phyloP scores from a whole-genome alignment of 2,329 filamentous ascomycete genomes.

The Fusarium papillatum region DNA sequence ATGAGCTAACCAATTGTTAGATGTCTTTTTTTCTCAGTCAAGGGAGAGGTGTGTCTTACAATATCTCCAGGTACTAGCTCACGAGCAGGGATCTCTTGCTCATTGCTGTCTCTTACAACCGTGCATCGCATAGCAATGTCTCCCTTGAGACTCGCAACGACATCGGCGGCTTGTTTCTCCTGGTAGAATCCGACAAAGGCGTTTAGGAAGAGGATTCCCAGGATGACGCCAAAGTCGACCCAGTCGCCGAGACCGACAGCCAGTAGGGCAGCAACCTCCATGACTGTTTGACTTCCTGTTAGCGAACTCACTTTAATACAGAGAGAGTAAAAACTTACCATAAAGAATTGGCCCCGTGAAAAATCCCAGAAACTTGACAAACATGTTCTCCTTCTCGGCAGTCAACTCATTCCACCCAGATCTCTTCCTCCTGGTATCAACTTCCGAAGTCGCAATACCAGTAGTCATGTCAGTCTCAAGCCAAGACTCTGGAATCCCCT shows the following conservation, averaged over 20 bases:
- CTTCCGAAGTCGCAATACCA: conserved; percentile 20
- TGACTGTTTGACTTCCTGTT: conserved; percentile 10
- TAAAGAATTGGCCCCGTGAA: conserved; percentile 25
- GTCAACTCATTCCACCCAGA: conserved; percentile 32
- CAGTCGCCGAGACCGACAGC: conserved; percentile 30
- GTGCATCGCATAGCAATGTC: conserved; percentile 36
- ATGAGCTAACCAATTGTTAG: conserved; percentile 4
- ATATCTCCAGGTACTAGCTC: conserved; percentile 26
- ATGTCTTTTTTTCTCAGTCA: accelerated
- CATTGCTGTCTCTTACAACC: conserved; percentile 14
- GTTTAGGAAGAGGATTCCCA: conserved; percentile 31
- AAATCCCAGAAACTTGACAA: neutral
- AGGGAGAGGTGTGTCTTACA: conserved; percentile 2
- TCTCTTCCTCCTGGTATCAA: conserved; percentile 15
- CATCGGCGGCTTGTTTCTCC: conserved; percentile 31
- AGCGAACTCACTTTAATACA: neutral
- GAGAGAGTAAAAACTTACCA: neutral
- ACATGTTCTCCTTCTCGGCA: conserved; percentile 26
- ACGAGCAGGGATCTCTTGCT: conserved; percentile 24
- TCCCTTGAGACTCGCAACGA: conserved; percentile 27
- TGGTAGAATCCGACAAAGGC: conserved; percentile 34
- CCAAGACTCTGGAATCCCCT: conserved; percentile 24
- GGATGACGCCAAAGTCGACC: conserved; percentile 31
- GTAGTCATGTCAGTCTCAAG: conserved; percentile 21
- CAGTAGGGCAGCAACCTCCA: conserved; percentile 30